Evolutionary conservation across 192 early-diverging fungal genomes (phyloP).

Genomic region (Coemansia sp.): DNA sequence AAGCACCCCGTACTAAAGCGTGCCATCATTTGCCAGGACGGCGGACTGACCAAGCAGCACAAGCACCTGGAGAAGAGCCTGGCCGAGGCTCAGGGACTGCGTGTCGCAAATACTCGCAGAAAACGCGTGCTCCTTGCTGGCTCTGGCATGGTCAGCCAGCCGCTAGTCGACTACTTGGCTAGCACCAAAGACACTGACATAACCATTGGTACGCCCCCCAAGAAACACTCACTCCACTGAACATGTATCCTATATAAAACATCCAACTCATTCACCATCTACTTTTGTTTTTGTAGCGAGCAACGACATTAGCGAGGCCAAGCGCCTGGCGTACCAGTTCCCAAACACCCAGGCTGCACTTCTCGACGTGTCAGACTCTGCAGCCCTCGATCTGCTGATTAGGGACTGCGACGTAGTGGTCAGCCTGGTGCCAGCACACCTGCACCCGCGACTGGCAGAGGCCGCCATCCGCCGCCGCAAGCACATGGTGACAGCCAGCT

Average conservation of each 20-base stretch:
- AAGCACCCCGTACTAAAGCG: slow-evolving; percentile 66
- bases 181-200: slow-evolving; percentile 52
- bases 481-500: slow-evolving; percentile 95
- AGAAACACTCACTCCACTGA: too few relatives aligned
- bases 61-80: slow-evolving; percentile 54
- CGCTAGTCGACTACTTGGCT: slow-evolving; percentile 84
- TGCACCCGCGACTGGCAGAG: slow-evolving; percentile 57
- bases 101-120: slow-evolving; percentile 33
- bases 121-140: slow-evolving; percentile 75
- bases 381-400: slow-evolving; percentile 60
- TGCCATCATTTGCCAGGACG: slow-evolving; percentile 76
- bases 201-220: slow-evolving; percentile 48
- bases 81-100: slow-evolving; percentile 25
- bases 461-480: slow-evolving; percentile 77
- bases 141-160: slow-evolving; percentile 90
- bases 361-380: slow-evolving; percentile 71
- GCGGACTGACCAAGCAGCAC: slow-evolving; percentile 60
- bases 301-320: slow-evolving; percentile 70
- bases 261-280: slow-evolving; percentile 44
- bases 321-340: slow-evolving; percentile 59
- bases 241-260: too few relatives aligned
- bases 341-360: slow-evolving; percentile 59
- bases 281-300: slow-evolving; percentile 76
- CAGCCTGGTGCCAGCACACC: slow-evolving; percentile 83
- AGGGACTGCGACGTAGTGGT: slow-evolving; percentile 82